Evolutionary conservation across 2,329 filamentous ascomycete genomes (phyloP).

Genomic region (Amylocarpus encephaloides): DNA sequence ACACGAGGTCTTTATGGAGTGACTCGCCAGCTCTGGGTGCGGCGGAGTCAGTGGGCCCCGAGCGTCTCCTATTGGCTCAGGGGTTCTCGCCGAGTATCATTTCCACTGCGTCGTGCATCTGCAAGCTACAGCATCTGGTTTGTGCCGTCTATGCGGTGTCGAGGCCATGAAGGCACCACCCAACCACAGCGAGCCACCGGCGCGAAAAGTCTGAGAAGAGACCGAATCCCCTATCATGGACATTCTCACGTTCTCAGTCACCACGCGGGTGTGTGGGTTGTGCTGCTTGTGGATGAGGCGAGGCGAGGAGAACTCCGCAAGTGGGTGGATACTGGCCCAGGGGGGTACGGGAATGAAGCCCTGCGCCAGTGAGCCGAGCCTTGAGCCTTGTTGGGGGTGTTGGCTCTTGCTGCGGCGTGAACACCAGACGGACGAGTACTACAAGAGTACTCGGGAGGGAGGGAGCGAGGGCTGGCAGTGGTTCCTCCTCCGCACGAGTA

Average conservation of each 20-base stretch:
- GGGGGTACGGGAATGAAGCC: too few relatives aligned
- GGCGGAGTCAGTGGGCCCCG: conserved; percentile 1
- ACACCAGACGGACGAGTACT: too few relatives aligned
- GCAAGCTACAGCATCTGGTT: background rate
- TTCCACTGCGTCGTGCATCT: background rate
- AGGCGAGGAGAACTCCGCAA: background rate
- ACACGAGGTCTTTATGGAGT: background rate
- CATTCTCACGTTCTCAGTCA: background rate
- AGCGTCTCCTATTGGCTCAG: background rate
- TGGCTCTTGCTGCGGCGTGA: too few relatives aligned
- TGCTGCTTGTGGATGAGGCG: background rate
- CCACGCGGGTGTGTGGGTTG: background rate
- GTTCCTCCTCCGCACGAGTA: too few relatives aligned
- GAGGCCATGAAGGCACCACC: background rate
- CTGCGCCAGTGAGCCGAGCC: too few relatives aligned
- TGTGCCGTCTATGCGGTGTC: conserved; percentile 1
- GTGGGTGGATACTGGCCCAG: background rate
- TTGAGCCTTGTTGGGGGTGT: too few relatives aligned
- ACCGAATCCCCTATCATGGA: background rate
- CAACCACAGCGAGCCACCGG: background rate
- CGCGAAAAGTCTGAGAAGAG: background rate
- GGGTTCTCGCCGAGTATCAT: background rate
- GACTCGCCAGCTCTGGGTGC: background rate
- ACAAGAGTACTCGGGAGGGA: too few relatives aligned
- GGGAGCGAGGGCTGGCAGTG: too few relatives aligned